A percentile compares a stretch with the other conserved stretches of the same genome.
phyloP scores from a whole-genome alignment of 1,139 yeast genomes.

The Candida neerlandica region DNA sequence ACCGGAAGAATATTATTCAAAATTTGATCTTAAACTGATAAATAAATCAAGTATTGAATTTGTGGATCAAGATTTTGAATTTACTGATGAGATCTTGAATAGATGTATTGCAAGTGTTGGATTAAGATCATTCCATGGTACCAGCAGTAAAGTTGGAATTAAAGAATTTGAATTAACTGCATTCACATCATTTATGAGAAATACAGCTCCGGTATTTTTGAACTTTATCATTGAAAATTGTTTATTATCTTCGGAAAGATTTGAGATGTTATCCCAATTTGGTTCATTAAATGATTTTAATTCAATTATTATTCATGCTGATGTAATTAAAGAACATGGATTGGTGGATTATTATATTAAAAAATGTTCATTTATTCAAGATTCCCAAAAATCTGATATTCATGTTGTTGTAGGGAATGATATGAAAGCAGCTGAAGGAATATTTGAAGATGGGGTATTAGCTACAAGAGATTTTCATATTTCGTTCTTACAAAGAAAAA shows the following conservation, averaged over 20 bases:
- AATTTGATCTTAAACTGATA: conserved; percentile 19
- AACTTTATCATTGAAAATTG: conserved; percentile 24
- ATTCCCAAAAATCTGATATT: conserved; percentile 26
- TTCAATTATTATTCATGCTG: conserved; percentile 32
- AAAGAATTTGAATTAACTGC: conserved; percentile 48
- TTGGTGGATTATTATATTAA: conserved; percentile 47
- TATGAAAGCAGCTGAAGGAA: conserved; percentile 15
- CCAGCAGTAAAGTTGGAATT: conserved; percentile 2
- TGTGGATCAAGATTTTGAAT: conserved; percentile 22
- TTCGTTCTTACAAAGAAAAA: conserved; percentile 10
- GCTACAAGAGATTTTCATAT: conserved; percentile 25
- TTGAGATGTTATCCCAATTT: conserved; percentile 11
- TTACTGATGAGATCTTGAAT: conserved; percentile 20
- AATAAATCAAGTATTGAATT: conserved; percentile 20
- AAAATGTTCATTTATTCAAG: conserved; percentile 40
- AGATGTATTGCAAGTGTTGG: conserved; percentile 50
- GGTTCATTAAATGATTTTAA: conserved; percentile 8
- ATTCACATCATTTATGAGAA: conserved; percentile 52
- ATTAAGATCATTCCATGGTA: conserved; percentile 28
- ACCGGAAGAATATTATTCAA: conserved; percentile 20
- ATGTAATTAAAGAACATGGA: conserved; percentile 54
- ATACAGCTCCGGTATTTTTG: conserved; percentile 41
- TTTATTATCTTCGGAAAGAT: conserved; percentile 15
- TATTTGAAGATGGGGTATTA: conserved; percentile 34
- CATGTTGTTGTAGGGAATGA: conserved; percentile 19